Conservation (phyloP, 495 filamentous ascomycete species). For the Lindgomyces ingoldianus region DNA sequence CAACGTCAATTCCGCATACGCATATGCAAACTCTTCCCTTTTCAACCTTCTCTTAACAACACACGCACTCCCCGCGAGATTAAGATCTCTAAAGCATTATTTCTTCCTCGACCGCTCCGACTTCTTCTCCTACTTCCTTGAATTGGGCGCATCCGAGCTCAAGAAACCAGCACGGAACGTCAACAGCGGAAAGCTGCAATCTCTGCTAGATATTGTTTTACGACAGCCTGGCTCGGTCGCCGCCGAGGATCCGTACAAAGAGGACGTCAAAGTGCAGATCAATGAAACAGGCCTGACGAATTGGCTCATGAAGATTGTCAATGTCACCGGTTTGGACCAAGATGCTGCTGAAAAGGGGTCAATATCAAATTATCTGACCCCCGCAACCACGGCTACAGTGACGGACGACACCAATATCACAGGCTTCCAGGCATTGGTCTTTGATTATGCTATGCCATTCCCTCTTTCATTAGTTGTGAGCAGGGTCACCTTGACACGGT, state of each 20-base stretch:
- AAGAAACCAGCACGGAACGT: constrained; percentile 83
- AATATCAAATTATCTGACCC: constrained; percentile 56
- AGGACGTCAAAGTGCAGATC: constrained; percentile 96
- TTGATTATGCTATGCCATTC: constrained; percentile 94
- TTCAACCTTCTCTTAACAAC: constrained; percentile 88
- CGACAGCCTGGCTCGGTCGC: constrained; percentile 94
- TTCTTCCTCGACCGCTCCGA: constrained; percentile 98
- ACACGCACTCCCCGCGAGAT: constrained; percentile 80
- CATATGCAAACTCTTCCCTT: constrained; percentile 92
- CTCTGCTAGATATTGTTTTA: constrained; percentile 87
- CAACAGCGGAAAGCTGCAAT: constrained; percentile 90
- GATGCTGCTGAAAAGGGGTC: constrained; percentile 57
- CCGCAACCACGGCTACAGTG: constrained; percentile 55
- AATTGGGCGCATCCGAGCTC: constrained; percentile 82
- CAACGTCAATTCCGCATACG: constrained; percentile 92
- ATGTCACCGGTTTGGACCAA: constrained; percentile 88
- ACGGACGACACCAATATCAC: constrained; percentile 77
- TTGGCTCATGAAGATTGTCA: constrained; percentile 93
- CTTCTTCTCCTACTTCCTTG: constrained; percentile 96
- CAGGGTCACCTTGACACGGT: constrained; percentile 90
- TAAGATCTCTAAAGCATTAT: constrained; percentile 93
- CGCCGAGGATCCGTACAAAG: constrained; percentile 92
- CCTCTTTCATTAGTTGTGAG: constrained; percentile 96
- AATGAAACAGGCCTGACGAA: constrained; percentile 90
- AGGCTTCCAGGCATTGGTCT: constrained; percentile 86